A percentile compares a stretch with the other conserved stretches of the same genome.
phyloP scores from a whole-genome alignment of 73 alveolate species.

The Effrenium voratum region DNA sequence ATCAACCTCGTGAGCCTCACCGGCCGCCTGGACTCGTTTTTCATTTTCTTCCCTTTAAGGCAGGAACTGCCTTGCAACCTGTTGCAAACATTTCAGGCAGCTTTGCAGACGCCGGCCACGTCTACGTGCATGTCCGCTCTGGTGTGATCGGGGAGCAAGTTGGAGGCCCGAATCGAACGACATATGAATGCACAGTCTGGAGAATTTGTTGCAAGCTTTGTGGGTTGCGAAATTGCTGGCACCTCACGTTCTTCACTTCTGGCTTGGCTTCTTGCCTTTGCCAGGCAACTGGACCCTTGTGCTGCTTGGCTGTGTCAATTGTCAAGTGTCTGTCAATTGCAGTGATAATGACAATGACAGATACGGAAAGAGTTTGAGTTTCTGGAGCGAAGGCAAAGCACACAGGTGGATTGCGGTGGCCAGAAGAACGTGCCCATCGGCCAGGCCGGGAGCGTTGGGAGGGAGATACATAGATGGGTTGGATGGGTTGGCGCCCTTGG shows the following conservation, averaged over 20 bases:
- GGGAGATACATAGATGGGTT: no score
- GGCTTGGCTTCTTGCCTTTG: not conserved
- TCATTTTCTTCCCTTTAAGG: not conserved
- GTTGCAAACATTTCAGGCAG: not conserved
- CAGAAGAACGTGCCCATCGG: conserved; percentile 75
- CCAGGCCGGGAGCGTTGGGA: conserved; percentile 12
- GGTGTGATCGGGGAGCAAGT: conserved; percentile 83
- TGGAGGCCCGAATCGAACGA: conserved; percentile 33
- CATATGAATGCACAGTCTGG: no score
- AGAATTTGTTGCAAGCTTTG: no score
- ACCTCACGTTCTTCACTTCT: not conserved
- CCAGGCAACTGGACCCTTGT: not conserved
- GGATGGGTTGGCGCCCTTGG: no score
- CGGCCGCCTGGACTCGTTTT: not conserved
- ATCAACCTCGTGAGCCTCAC: conserved; percentile 87
- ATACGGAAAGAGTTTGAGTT: no score
- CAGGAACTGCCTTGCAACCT: not conserved
- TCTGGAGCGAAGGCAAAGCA: conserved; percentile 51
- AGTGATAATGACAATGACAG: no score
- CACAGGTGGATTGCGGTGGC: conserved; percentile 40
- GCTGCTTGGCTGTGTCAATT: not conserved
- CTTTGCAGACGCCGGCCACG: conserved; percentile 91
- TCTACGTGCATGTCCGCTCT: conserved; percentile 71
- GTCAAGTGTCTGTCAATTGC: not conserved
- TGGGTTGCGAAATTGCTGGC: not conserved